A percentile compares a stretch with the other conserved stretches of the same genome.
phyloP scores from a whole-genome alignment of 352 stramenopile species.

The Phytophthora sp. region DNA sequence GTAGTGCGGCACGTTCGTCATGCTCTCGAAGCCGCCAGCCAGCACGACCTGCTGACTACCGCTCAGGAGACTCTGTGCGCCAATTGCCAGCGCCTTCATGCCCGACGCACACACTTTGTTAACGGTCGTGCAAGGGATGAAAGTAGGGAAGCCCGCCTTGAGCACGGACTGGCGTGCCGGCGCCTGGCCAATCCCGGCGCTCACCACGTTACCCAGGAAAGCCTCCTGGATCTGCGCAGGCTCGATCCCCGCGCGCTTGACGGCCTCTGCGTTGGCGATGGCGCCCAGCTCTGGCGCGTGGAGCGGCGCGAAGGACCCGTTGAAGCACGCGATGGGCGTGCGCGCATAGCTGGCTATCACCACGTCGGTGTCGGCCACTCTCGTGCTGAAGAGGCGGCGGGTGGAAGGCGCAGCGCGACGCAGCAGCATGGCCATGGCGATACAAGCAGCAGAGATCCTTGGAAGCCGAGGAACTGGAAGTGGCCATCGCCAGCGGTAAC shows the following conservation, averaged over 20 bases:
- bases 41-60: conserved; percentile 90
- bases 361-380: conserved; percentile 76
- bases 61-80: conserved; percentile 89
- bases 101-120: conserved; percentile 99
- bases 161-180: conserved; percentile 94
- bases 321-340: conserved; percentile 97
- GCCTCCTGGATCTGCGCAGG: conserved; percentile 93
- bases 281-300: conserved; percentile 92
- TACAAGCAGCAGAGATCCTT: too few relatives aligned
- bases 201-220: conserved; percentile 98
- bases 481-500: neutral
- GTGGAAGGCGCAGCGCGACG: conserved; percentile 17
- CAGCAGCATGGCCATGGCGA: conserved; percentile 24
- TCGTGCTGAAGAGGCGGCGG: conserved; percentile 73
- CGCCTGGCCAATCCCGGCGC: conserved; percentile 95
- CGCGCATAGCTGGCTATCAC: conserved; percentile 96
- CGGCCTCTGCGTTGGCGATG: conserved; percentile 89
- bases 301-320: conserved; percentile 90
- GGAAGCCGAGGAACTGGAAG: conserved; percentile 21
- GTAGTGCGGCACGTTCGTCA: conserved; percentile 98
- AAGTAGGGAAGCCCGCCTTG: conserved; percentile 91
- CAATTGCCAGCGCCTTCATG: conserved; percentile 92
- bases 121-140: conserved; percentile 96
- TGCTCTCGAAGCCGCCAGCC: conserved; percentile 97
- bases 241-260: conserved; percentile 75